Evolutionary conservation across 2,329 filamentous ascomycete genomes (phyloP), one percentile per base, ranked within the genome.

Genomic region (Colletotrichum cereale): DNA sequence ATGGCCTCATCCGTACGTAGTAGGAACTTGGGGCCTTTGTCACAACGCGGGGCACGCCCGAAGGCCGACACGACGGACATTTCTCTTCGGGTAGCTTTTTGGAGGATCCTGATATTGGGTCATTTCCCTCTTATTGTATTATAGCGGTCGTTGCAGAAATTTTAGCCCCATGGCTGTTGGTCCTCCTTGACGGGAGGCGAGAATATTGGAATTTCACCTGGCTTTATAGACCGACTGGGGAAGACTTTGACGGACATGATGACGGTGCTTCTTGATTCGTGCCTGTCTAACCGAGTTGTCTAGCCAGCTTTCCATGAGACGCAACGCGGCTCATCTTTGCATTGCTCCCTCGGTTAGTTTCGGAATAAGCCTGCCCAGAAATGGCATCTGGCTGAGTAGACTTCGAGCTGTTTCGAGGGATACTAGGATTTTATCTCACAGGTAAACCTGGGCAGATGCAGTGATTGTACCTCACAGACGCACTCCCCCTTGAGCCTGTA

Each of bases 91-190:
- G 48, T 42, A 31, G 50, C 65, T 50, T 42, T 38, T 16, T 26
- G 48, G 58, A 57, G 63, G 53, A 42, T 56, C 26, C 31, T 29
- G 61, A 48, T 38, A 55, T 36, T 44, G 60, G 64, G 44, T 47
- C 58, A n/a, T 56, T 62, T 60, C 18, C 58, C 42, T 38, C 48
- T 44, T 48, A 26, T 24, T 73, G 64, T 72, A 72, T 69, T 69
- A 73, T 67, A 68, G 69, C 69, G 58, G n/a, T 73, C 68, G 60
- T 57, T 73, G 72, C 72, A 70, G 62, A 69, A 52, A 60, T 40
- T 44, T 38, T 44, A 36, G 72, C 69, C 72, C 66, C 62, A 42
- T 66, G 65, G 70, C 62, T 56, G 53, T 34, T 38, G 31, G 58
- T 60, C 44, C 38, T 71, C 55, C 60, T 36, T 18, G 26, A 50